A percentile compares a stretch with the other conserved stretches of the same genome.
Evolutionary conservation across 306 rosid genomes (phyloP).

Genomic region (Vigna unguiculata): DNA sequence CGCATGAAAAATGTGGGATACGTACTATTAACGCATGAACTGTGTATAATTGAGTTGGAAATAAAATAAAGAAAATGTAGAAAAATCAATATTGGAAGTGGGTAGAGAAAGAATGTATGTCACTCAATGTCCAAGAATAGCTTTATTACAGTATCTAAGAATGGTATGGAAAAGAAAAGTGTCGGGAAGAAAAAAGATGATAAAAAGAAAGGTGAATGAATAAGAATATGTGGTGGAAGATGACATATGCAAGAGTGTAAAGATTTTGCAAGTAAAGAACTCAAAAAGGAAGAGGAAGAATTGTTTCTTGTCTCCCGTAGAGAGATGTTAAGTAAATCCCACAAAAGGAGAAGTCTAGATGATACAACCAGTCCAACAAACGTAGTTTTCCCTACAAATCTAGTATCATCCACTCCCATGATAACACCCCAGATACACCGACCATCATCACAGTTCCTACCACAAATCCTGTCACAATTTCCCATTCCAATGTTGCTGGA

Average conservation of each 20-base stretch:
- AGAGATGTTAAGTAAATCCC: neutral
- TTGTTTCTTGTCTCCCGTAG: conserved; percentile 29
- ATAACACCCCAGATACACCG: conserved; percentile 69
- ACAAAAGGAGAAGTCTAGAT: conserved; percentile 55
- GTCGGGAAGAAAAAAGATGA: conserved; percentile 61
- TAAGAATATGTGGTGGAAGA: conserved; percentile 82
- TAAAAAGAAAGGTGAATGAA: conserved; percentile 57
- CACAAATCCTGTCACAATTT: conserved; percentile 71
- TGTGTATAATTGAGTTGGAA: too few species aligned
- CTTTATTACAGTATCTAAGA: neutral
- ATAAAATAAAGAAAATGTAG: neutral
- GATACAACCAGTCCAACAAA: conserved; percentile 56
- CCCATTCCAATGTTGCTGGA: conserved; percentile 67
- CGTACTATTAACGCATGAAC: neutral
- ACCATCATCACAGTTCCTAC: conserved; percentile 78
- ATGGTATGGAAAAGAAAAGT: conserved; percentile 64
- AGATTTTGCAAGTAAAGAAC: conserved; percentile 43
- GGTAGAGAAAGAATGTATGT: conserved; percentile 7
- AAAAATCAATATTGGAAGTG: conserved; percentile 25
- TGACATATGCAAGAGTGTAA: conserved; percentile 70
- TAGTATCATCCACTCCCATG: conserved; percentile 50
- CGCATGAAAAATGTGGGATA: neutral
- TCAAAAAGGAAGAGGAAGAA: conserved; percentile 47
- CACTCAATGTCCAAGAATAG: neutral
- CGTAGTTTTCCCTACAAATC: conserved; percentile 68